Percentiles rank a stretch among this genome's conserved stretches.
These are phyloP conservation scores for Lodderomyces jiufengensis DNA, from an alignment of 1,139 yeast species.

Conservation along the genomic window DNA sequence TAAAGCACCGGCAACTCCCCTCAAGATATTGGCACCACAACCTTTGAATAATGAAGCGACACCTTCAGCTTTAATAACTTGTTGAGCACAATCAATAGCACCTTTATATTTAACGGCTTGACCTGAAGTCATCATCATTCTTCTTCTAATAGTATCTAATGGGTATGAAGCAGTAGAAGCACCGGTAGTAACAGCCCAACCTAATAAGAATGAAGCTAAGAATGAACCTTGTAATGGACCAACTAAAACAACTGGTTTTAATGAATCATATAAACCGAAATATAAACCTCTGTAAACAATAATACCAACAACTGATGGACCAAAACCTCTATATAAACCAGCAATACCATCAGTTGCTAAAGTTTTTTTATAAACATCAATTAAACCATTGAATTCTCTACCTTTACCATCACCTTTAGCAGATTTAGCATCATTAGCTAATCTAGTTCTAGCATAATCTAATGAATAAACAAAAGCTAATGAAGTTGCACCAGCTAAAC, in stretches of 20 bases:
- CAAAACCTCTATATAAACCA: constrained; percentile 58
- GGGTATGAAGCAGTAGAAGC: constrained; percentile 56
- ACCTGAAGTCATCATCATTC: constrained; percentile 59
- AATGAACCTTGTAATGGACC: constrained; percentile 55
- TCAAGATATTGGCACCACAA: constrained; percentile 55
- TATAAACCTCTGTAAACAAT: constrained; percentile 55
- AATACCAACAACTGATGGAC: constrained; percentile 52
- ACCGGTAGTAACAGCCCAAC: constrained; percentile 55
- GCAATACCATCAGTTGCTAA: constrained; percentile 54
- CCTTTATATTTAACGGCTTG: constrained; percentile 52
- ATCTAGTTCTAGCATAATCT: constrained; percentile 55
- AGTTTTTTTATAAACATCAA: constrained; percentile 53
- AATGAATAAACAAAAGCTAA: constrained; percentile 53
- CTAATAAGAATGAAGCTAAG: constrained; percentile 53
- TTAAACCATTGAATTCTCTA: constrained; percentile 52
- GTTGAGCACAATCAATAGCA: constrained; percentile 47
- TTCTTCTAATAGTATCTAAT: constrained; percentile 54
- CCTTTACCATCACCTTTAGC: constrained; percentile 38
- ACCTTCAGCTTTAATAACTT: constrained; percentile 54
- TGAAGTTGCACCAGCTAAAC: constrained; percentile 55
- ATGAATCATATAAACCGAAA: constrained; percentile 54
- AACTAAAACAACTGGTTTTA: constrained; percentile 52
- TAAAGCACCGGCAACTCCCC: constrained; percentile 60
- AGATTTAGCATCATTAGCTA: constrained; percentile 54
- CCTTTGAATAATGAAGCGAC: constrained; percentile 50